Percentiles rank a stretch among this genome's conserved stretches.
Evolutionary conservation across 1,284 basidiomycete species (phyloP).

Genomic region (Cutaneotrichosporon daszewskae): DNA sequence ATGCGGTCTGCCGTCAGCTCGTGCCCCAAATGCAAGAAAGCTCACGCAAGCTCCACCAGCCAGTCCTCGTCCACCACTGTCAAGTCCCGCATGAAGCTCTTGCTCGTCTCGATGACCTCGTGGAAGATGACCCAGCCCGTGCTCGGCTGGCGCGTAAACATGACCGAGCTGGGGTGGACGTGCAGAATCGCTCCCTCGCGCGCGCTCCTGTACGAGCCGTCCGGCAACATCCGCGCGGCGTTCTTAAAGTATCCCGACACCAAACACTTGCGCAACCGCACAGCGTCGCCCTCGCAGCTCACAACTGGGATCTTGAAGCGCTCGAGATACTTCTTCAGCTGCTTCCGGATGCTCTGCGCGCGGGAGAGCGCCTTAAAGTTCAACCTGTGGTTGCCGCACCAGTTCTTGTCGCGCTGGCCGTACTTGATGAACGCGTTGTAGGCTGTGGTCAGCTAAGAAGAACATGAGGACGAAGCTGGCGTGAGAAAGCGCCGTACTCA

Average conservation of each 20-base stretch:
- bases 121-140: slow-evolving; percentile 92
- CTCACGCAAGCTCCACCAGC: slow-evolving; percentile 51
- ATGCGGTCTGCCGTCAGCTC: slow-evolving; percentile 32
- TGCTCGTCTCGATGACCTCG: slow-evolving; percentile 93
- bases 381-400: slow-evolving; percentile 87
- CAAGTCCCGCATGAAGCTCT: slow-evolving; percentile 58
- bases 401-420: slow-evolving; percentile 70
- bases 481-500: slow-evolving; percentile 35
- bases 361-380: slow-evolving; percentile 89
- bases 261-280: slow-evolving; percentile 72
- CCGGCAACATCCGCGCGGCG: slow-evolving; percentile 78
- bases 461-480: neutral
- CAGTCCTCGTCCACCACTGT: slow-evolving; percentile 54
- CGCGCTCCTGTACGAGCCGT: slow-evolving; percentile 82
- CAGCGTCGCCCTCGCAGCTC: slow-evolving; percentile 78
- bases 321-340: slow-evolving; percentile 86
- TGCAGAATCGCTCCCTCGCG: slow-evolving; percentile 75
- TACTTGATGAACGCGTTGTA: slow-evolving; percentile 86
- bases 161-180: slow-evolving; percentile 87
- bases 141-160: slow-evolving; percentile 85
- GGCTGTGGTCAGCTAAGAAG: slow-evolving; percentile 50
- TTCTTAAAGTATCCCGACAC: slow-evolving; percentile 92
- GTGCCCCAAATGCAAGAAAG: neutral
- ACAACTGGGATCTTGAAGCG: slow-evolving; percentile 71
- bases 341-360: slow-evolving; percentile 82